Conservation (phyloP, 139 green algal species). For the Picochlorum sp. region DNA sequence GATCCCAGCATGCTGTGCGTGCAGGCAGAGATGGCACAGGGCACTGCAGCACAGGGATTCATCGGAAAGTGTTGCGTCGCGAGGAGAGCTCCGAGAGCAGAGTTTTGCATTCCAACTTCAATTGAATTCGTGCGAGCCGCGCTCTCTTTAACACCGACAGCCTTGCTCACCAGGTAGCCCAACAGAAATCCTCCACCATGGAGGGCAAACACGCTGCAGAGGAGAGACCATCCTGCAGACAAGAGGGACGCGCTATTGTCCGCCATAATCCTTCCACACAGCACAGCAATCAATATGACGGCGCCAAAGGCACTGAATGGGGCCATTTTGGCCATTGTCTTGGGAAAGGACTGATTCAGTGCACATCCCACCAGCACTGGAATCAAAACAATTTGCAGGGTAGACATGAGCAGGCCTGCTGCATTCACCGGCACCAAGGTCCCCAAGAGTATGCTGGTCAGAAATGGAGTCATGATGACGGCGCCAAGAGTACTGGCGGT, state of each 20-base stretch:
- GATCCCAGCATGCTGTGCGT: slow-evolving; percentile 63
- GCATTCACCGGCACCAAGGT: slow-evolving; percentile 57
- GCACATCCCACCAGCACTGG: slow-evolving; percentile 53
- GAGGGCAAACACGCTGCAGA: slow-evolving; percentile 41
- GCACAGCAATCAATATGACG: slow-evolving; percentile 40
- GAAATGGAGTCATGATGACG: slow-evolving; percentile 52
- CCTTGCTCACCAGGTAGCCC: slow-evolving; percentile 38
- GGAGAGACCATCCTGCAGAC: slow-evolving; percentile 30
- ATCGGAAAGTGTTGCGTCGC: slow-evolving; percentile 52
- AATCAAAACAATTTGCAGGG: slow-evolving; percentile 65
- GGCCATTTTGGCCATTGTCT: slow-evolving; percentile 12
- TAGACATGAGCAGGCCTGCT: slow-evolving; percentile 51
- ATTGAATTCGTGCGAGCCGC: slow-evolving; percentile 54
- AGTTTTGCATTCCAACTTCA: slow-evolving; percentile 68
- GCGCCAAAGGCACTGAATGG: slow-evolving; percentile 21
- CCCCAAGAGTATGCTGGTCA: slow-evolving; percentile 60
- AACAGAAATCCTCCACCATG: slow-evolving; percentile 55
- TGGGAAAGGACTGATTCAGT: slow-evolving; percentile 47
- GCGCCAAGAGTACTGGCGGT: slow-evolving; percentile 51
- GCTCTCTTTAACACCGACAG: slow-evolving; percentile 33
- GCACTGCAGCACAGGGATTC: slow-evolving; percentile 60
- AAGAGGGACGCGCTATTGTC: slow-evolving; percentile 32
- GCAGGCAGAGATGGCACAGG: slow-evolving; percentile 64
- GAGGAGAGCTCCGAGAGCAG: slow-evolving; percentile 61
- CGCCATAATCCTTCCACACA: slow-evolving; percentile 52